Evolutionary conservation across 345 rosid genomes (phyloP).

Genomic region (Ceriops zippeliana): DNA sequence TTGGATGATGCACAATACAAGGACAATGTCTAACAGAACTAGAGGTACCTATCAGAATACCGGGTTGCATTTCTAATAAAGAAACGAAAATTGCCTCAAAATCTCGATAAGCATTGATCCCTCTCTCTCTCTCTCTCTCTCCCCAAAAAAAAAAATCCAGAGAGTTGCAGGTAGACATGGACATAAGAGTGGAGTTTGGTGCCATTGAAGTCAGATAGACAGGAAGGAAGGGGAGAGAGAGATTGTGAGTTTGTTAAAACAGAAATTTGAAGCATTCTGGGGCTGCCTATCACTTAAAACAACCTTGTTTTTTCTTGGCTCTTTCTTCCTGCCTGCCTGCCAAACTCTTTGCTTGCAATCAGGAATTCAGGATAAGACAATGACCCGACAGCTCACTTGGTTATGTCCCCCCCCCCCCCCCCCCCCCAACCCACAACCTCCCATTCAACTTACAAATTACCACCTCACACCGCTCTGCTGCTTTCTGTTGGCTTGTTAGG

Average conservation of each 20-base stretch:
- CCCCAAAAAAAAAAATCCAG: not conserved
- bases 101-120: not conserved
- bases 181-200: constrained; percentile 56
- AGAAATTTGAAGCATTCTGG: constrained; percentile 20
- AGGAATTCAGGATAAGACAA: constrained; percentile 34
- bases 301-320: not conserved
- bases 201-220: constrained; percentile 89
- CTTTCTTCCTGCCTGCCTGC: not conserved
- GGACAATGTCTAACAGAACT: not conserved
- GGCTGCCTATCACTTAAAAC: constrained; percentile 1
- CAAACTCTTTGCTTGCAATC: constrained; percentile 4
- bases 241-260: constrained; percentile 21
- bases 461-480: not conserved
- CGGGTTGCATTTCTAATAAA: not conserved
- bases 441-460: constrained; percentile 11
- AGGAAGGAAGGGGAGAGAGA: constrained; percentile 67
- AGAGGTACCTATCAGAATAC: not conserved
- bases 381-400: constrained; percentile 27
- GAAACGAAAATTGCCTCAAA: not conserved
- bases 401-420: constrained; percentile 26
- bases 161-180: constrained; percentile 43
- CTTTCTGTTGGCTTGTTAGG: not conserved
- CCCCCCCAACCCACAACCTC: constrained; percentile 28
- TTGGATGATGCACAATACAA: not conserved
- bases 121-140: no score